Base-by-base conservation (phyloP, 139 green algal genomes). In the Desmodesmus armatus region DNA sequence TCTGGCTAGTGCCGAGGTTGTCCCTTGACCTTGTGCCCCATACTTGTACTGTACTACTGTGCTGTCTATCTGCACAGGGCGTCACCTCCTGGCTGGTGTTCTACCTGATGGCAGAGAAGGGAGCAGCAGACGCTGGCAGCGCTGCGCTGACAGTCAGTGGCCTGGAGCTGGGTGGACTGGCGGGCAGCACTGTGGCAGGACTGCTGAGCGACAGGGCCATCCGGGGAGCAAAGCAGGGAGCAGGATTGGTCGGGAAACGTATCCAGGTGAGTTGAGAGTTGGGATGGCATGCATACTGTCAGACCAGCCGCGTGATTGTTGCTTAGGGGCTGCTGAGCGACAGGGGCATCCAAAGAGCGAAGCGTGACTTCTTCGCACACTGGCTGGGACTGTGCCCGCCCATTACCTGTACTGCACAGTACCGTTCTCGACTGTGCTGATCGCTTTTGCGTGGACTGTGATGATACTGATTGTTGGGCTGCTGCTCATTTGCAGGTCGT, bases 131-230 rank as follows among this genome's bases (percentile, higher is more conserved):
- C 83, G 93, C 91, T 6, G 93, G 89, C 11, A 58, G 33, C 39
- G 92, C 92, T 44, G 91, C 91, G 11, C 71, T 95, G 33, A 91
- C 91, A 37, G 94, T 98, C 17, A 94, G 88, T 2, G 95, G 94
- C 2, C 89, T 98, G 71, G 95, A 98, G 90, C 89, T 98, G 51
- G 95, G 95, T 13, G 95, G 95, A 17, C 92, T 98, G 4, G 79
- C 92, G 3, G 95, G 95, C 69, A 93, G 83, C 70, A 89, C 97
- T 39, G 84, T 96, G 17, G 93, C 94, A 15, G 95, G 95, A 27
- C 85, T 87, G 40, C 78, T 97, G 39, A 89, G 66, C 49, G 94
- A 97, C 86, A 78, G 87, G 53, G 82, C 94, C 3, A 91, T 95
- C 75, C 82, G 78, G 67, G 80, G 82, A 60, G 80, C 87, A 35